Evolutionary conservation across 2,329 filamentous ascomycete genomes (phyloP).

Genomic region (Tothia fuscella): DNA sequence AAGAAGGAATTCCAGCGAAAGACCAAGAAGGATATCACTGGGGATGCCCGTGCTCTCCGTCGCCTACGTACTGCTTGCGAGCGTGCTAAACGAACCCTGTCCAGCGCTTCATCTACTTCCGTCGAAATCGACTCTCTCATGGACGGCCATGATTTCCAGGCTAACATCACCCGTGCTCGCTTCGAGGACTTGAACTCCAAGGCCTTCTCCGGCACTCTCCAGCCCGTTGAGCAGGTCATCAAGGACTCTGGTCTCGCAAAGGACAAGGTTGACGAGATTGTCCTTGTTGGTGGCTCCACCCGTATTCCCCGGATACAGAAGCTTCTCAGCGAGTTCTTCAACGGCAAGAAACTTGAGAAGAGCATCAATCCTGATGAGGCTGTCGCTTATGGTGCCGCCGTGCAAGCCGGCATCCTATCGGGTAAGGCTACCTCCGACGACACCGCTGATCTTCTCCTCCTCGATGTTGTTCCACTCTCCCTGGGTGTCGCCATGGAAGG

Average conservation of each 20-base stretch:
- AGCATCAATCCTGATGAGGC: conserved; percentile 99
- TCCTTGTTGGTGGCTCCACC: conserved; percentile 96
- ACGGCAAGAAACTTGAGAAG: conserved; percentile 99
- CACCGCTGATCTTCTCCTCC: conserved; percentile 83
- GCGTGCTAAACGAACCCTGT: conserved; percentile 98
- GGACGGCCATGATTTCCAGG: conserved; percentile 94
- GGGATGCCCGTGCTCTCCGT: conserved; percentile 83
- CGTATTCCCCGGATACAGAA: conserved; percentile 99
- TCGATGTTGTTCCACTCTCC: conserved; percentile 92
- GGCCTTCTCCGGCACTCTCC: conserved; percentile 84
- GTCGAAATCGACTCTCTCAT: conserved; percentile 98
- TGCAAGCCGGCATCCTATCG: conserved; percentile 96
- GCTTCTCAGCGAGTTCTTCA: conserved; percentile 97
- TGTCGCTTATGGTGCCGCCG: conserved; percentile 95
- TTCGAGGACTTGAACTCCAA: conserved; percentile 98
- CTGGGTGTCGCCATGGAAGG: conserved; percentile 99
- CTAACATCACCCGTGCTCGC: conserved; percentile 93
- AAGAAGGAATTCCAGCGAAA: conserved; percentile 84
- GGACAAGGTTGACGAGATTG: conserved; percentile 90
- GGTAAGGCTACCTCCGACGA: conserved; percentile 95
- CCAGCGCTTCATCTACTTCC: conserved; percentile 87
- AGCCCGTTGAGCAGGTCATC: conserved; percentile 91
- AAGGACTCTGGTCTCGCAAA: conserved; percentile 87
- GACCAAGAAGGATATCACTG: conserved; percentile 42
- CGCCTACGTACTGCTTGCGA: conserved; percentile 96